Base-by-base conservation (phyloP, 495 filamentous ascomycete species). In the Neurospora sp. region DNA sequence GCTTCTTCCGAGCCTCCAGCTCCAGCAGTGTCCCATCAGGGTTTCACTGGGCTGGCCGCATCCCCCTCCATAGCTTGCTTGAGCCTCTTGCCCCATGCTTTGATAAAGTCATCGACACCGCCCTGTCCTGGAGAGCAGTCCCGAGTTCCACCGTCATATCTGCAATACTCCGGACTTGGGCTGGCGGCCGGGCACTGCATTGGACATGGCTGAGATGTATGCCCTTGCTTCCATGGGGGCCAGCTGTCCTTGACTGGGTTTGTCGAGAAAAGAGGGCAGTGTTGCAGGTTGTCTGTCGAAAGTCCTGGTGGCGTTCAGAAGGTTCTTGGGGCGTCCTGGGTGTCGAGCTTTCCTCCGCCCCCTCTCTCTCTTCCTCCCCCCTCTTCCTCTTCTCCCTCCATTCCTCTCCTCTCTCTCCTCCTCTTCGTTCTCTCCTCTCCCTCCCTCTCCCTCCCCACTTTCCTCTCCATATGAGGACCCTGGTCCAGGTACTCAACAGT, bases 171-270 rank as follows among this genome's bases (percentile, higher is more conserved):
- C 27, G 27, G 27, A 31, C 27, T 14, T n/a, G 42, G 16, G 6
- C 18, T 46, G 27, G 2, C 27, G 27, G 27, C 27, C 27, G 27
- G 27, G 27, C 27, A 31, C 8, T 3, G 8, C 18, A n/a, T n/a
- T 46, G 18, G 42, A 46, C 0, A 2, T 10, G 0, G 0, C 2
- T 10, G 18, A 8, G 20, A n/a, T 46, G 8, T 1, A 0, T 46
- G 18, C 0, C 18, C 18, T 3, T 46, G 46, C 46, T 53, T 53
- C 46, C 46, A 14, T 3, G 46, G 46, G 8, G 20, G 5, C 20
- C 0, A 53, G 46, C 1, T 53, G 20, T 2, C 46, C 6, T 6
- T 22, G 20, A 5, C 46, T 22, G 20, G 6, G 20, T 12, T 14
- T 12, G 46, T 53, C 2, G 1, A 22, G 10, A 6, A 22, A 53